Evolutionary conservation across 2,329 filamentous ascomycete species (phyloP).

Genomic region (Ramichloridium luteum): DNA sequence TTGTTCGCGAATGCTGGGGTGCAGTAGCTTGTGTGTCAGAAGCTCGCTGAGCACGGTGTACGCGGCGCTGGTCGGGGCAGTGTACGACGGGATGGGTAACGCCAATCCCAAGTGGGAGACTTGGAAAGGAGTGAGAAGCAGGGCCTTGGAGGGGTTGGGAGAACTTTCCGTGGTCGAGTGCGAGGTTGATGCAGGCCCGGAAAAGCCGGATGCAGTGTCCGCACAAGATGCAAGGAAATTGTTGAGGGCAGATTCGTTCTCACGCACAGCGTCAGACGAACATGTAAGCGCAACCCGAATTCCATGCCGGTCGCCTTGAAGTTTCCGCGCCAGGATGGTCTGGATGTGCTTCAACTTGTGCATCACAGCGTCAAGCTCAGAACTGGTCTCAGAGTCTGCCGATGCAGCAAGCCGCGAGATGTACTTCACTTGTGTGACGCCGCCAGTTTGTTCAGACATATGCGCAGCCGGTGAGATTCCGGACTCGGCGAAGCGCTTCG

Average conservation of each 20-base stretch:
- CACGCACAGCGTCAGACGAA: conserved; percentile 55
- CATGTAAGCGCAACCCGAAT: conserved; percentile 80
- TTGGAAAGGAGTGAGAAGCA: conserved; percentile 56
- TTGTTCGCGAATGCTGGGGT: conserved; percentile 96
- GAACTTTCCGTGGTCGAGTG: background rate
- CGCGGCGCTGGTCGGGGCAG: conserved; percentile 58
- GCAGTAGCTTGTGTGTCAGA: conserved; percentile 88
- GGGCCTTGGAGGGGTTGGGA: conserved; percentile 3
- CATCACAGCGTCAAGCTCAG: conserved; percentile 15
- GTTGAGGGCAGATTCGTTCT: conserved; percentile 59
- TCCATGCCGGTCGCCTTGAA: background rate
- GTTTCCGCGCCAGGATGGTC: conserved; percentile 36
- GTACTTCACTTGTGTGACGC: conserved; percentile 80
- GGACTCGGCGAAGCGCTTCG: conserved; percentile 71
- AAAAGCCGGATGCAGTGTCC: background rate
- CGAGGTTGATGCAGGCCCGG: background rate
- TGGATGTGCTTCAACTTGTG: conserved; percentile 78
- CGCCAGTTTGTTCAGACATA: conserved; percentile 71
- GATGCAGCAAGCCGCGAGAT: conserved; percentile 67
- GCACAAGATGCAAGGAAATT: conserved; percentile 48
- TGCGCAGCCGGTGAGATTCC: conserved; percentile 60
- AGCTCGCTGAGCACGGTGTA: conserved; percentile 84
- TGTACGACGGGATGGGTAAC: conserved; percentile 74
- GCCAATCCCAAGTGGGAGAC: conserved; percentile 87
- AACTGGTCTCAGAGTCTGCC: conserved; percentile 60